Base-by-base conservation (phyloP, 305 asterid genomes). In the Solanum hybrid region DNA sequence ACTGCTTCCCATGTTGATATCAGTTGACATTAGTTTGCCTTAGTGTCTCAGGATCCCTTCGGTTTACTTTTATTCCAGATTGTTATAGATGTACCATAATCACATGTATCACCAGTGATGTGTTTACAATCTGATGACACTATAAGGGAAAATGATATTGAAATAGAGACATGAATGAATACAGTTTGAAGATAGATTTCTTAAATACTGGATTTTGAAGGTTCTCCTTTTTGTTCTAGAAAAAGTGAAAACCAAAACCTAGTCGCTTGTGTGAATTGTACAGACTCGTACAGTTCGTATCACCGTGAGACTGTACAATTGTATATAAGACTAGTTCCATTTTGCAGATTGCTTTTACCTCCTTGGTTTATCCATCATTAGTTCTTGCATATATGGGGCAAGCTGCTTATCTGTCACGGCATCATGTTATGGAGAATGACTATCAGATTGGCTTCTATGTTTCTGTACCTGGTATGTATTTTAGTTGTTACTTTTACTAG, bases 381-480 rank as follows among this genome's bases (percentile, higher is more conserved):
- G 69, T 81, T 81, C 86, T 81, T 81, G 91, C 91, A 31, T 95
- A 95, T 90, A 94, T 95, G 96, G 97, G 97, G 31, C 97, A 95
- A 92, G 97, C 97, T 42, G 97, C 97, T 12, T 94, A 93, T 90
- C 95, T 95, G 87, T 95, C 97, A 24, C 92, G 86, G 93, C 95
- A 95, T 87, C 97, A 94, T 28, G 90, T 86, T 18, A 89, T 91
- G 39, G 91, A 92, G 31, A 88, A 85, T 69, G 87, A 85, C 35
- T 89, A 93, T 81, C 92, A 89, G 82, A 93, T 94, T 71, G 96
- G 96, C 34, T 95, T 95, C 91, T 95, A 93, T 89, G 96, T 92
- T 74, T 95, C 97, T 46, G 95, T 95, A 18, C 97, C 97, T 28
- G 95, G 96, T 95, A 91, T 57, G 84, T 24, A 89, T 39, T 28